Conservation (phyloP, 2,329 filamentous ascomycete genomes). For the Aspergillus pseudotamarii region DNA sequence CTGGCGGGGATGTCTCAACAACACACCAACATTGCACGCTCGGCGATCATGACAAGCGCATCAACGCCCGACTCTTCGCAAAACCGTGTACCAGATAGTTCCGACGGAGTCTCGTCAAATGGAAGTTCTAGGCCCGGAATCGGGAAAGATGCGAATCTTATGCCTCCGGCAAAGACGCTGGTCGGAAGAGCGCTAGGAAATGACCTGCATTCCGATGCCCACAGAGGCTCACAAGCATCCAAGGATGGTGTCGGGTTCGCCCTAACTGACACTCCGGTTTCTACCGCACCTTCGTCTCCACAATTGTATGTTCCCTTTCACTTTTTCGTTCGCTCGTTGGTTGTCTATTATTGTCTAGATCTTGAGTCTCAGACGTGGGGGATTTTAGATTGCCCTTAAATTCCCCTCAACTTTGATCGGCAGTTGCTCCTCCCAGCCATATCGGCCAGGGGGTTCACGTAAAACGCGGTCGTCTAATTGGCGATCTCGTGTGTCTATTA, state of each 20-base stretch:
- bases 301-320: constrained; percentile 55
- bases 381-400: constrained; percentile 14
- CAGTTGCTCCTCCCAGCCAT: constrained; percentile 10
- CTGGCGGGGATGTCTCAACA: constrained; percentile 47
- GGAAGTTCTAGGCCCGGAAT: constrained; percentile 24
- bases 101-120: constrained; percentile 23
- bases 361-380: neutral
- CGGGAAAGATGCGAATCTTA: constrained; percentile 36
- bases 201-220: constrained; percentile 43
- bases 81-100: constrained; percentile 23
- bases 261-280: constrained; percentile 64
- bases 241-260: constrained; percentile 55
- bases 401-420: constrained; percentile 6
- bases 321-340: constrained; percentile 21
- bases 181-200: constrained; percentile 47
- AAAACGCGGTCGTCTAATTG: neutral
- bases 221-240: constrained; percentile 37
- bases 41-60: constrained; percentile 52
- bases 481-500: neutral
- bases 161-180: constrained; percentile 43
- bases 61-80: constrained; percentile 24
- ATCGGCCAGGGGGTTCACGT: constrained; percentile 3
- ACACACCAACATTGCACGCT: constrained; percentile 54
- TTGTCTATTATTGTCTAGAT: constrained; percentile 14
- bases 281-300: constrained; percentile 65